Evolutionary conservation across 768 basidiomycete species (phyloP), one percentile per base, ranked within the genome.

Genomic region (Roridomyces roridus): DNA sequence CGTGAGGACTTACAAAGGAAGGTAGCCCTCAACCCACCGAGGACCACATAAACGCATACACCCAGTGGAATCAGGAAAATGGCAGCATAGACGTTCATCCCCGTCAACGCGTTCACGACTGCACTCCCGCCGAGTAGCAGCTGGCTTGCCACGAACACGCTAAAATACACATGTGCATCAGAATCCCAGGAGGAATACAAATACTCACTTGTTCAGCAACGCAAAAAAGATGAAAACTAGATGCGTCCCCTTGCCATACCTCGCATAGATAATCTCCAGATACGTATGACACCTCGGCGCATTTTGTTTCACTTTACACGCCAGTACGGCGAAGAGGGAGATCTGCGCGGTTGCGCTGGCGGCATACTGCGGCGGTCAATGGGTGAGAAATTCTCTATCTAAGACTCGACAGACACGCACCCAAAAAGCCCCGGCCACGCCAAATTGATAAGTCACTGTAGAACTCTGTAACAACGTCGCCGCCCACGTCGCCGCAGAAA

Each of bases 281-380:
- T 83, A 85, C 0, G 84, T 87, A 59, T 81, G 81, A 0, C 83
- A 83, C 15, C 79, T 78, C 28, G 83, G 83, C 0, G 84, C 85
- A 46, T 85, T 85, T 74, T 77, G 78, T 67, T 86, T 87, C 11
- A 85, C 78, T 63, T 84, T 81, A 1, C 81, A 78, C 26, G 82
- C 82, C 5, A 83, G 66, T 72, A 80, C 78, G 29, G 76, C 79
- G 51, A 85, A 85, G 53, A 84, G 74, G 6, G 75, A 74, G 18
- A 85, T 75, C 63, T 84, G 82, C 20, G 82, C 80, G 0, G 83
- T 85, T 34, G 77, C 80, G 3, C 82, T 79, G 1, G 77, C 80
- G 12, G 74, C 81, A 54, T 80, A 83, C 79, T 79, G 80, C 75
- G 35, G 9, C 49, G 20, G 50, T n/a, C 34, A 21, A 21, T 40